Percentiles rank a stretch among this genome's conserved stretches.
These are phyloP conservation scores for Lactarius sp. DNA, from an alignment of 768 basidiomycete genomes.

Conservation along the genomic window DNA sequence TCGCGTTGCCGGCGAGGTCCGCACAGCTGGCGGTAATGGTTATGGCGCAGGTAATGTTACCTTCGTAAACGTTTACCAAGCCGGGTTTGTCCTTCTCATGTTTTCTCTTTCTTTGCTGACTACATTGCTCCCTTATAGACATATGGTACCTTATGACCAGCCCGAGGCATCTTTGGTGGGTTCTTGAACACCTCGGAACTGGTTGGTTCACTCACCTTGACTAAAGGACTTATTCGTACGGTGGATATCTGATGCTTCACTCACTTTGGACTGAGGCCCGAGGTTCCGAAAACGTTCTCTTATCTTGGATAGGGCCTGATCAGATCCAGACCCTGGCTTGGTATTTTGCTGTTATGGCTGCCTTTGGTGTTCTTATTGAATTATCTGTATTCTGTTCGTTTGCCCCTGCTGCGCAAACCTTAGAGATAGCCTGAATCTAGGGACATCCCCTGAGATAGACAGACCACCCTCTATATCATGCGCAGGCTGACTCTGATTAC, in stretches of 20 bases:
- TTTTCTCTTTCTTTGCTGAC: conserved; percentile 1
- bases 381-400: background rate
- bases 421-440: background rate
- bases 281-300: background rate
- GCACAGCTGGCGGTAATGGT: conserved; percentile 60
- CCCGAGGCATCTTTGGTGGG: conserved; percentile 78
- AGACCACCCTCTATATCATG: background rate
- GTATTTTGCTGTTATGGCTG: background rate
- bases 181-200: conserved; percentile 10
- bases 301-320: conserved; percentile 3
- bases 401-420: background rate
- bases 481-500: background rate
- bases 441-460: background rate
- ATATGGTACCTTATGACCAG: conserved; percentile 90
- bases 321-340: background rate
- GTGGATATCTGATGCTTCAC: conserved; percentile 53
- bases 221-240: conserved; percentile 53
- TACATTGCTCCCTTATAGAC: conserved; percentile 39
- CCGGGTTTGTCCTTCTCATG: conserved; percentile 52
- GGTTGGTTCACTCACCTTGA: conserved; percentile 7
- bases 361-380: background rate
- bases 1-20: conserved; percentile 59
- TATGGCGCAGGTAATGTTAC: conserved; percentile 78
- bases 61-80: conserved; percentile 70
- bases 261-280: conserved; percentile 30